These are phyloP conservation scores for Myxozyma kluyveri DNA, from an alignment of 805 yeast genomes.

Conservation along the genomic window DNA sequence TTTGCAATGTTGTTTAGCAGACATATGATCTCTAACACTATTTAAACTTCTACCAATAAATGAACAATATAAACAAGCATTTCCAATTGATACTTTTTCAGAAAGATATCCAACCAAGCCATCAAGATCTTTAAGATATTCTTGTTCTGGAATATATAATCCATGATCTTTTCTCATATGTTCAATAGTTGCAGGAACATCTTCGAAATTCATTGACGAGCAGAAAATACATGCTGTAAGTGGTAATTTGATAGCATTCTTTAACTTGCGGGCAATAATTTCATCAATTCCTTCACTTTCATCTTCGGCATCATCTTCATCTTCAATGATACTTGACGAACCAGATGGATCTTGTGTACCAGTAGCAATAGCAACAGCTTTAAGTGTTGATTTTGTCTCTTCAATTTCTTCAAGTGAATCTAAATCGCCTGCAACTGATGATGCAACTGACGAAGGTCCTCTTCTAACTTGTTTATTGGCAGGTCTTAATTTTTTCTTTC, in stretches of 20 bases:
- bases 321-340: not conserved
- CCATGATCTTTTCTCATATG: constrained; percentile 85
- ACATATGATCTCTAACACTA: constrained; percentile 86
- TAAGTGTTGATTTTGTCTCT: not conserved
- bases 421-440: not conserved
- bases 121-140: constrained; percentile 60
- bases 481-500: constrained; percentile 13
- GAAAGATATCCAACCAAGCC: constrained; percentile 77
- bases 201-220: constrained; percentile 49
- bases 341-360: not conserved
- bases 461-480: not conserved
- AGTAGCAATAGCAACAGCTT: not conserved
- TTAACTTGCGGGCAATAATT: constrained; percentile 22
- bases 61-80: constrained; percentile 75
- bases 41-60: constrained; percentile 83
- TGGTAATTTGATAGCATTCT: constrained; percentile 33
- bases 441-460: not conserved
- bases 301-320: not conserved
- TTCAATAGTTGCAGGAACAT: constrained; percentile 56
- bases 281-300: constrained; percentile 25
- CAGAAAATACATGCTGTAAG: constrained; percentile 41
- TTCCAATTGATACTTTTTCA: constrained; percentile 78
- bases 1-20: constrained; percentile 78
- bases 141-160: constrained; percentile 78
- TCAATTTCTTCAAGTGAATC: not conserved